Percentiles rank a stretch among this genome's conserved stretches.
Evolutionary conservation across 441 rosid species (phyloP).

Genomic region (Jatropha multifida): DNA sequence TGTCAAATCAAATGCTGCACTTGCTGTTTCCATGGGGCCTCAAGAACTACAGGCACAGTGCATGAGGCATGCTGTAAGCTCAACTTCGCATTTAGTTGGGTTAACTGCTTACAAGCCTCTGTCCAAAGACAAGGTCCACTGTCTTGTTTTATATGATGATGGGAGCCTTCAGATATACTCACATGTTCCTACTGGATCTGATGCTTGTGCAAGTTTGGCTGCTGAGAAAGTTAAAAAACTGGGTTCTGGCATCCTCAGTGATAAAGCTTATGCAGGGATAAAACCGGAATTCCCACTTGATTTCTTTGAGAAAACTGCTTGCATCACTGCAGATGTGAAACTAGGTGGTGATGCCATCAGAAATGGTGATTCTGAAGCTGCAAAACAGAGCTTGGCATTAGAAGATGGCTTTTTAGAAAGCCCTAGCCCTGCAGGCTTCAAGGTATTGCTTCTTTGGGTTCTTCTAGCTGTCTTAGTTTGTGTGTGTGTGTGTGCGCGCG

Average conservation of each 20-base stretch:
- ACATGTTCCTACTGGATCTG: constrained; percentile 67
- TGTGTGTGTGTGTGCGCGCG: no score
- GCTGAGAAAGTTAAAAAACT: constrained; percentile 90
- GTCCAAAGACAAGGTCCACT: constrained; percentile 92
- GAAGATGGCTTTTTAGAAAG: constrained; percentile 99
- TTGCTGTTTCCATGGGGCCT: constrained; percentile 67
- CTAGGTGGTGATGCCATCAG: constrained; percentile 93
- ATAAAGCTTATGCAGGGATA: constrained; percentile 78
- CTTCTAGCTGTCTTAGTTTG: constrained; percentile 10
- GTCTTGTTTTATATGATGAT: constrained; percentile 98
- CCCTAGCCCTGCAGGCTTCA: constrained; percentile 86
- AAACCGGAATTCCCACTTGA: constrained; percentile 98
- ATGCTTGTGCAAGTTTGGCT: constrained; percentile 62
- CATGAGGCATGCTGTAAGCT: constrained; percentile 80
- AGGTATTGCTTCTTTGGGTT: constrained; percentile 50
- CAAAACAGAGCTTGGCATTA: constrained; percentile 87
- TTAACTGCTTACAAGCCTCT: constrained; percentile 94
- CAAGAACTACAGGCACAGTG: constrained; percentile 79
- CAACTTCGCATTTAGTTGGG: constrained; percentile 93
- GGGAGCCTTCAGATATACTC: constrained; percentile 99
- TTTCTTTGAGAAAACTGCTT: constrained; percentile 96
- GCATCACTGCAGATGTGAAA: constrained; percentile 96
- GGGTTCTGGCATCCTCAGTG: constrained; percentile 88
- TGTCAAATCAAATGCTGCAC: constrained; percentile 73
- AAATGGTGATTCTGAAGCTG: constrained; percentile 96